Percentiles rank a stretch among this genome's conserved stretches.
Conservation (phyloP, 306 rosid genomes). For the Erythrophleum fordii region DNA sequence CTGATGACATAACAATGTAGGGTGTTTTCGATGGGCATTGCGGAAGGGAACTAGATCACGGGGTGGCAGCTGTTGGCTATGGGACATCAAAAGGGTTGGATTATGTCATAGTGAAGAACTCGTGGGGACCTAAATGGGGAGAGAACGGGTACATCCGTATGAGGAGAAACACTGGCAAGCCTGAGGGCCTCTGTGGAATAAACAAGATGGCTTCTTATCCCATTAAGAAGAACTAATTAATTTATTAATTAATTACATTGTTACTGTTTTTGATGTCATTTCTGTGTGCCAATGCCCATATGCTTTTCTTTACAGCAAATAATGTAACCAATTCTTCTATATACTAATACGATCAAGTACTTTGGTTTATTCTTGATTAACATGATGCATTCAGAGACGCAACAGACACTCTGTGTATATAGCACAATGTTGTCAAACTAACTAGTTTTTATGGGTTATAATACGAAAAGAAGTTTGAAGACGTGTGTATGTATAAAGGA, state of each 20-base stretch:
- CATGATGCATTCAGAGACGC: no score
- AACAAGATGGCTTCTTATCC: conserved; percentile 93
- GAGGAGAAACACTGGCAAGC: conserved; percentile 73
- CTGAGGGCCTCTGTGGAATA: conserved; percentile 86
- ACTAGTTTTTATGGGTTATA: no score
- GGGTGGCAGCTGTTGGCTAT: conserved; percentile 91
- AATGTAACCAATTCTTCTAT: conserved; percentile 31
- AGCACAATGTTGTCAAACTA: no score
- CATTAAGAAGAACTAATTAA: conserved; percentile 55
- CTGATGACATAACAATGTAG: conserved; percentile 36
- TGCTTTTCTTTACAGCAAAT: conserved; percentile 31
- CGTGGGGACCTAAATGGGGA: conserved; percentile 97
- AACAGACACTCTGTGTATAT: no score
- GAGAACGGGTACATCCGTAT: conserved; percentile 86
- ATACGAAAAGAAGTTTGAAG: no score
- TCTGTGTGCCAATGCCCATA: neutral
- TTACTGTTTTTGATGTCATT: no score
- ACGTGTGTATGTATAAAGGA: no score
- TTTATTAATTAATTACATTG: neutral
- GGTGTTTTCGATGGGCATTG: conserved; percentile 87
- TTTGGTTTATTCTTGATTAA: neutral
- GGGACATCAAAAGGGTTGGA: conserved; percentile 76
- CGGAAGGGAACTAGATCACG: conserved; percentile 84
- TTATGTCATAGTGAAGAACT: conserved; percentile 83
- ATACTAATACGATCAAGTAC: conserved; percentile 5